A percentile compares a stretch with the other conserved stretches of the same genome.
Conservation (phyloP, 345 rosid species). For the Hibiscus tridactylites region DNA sequence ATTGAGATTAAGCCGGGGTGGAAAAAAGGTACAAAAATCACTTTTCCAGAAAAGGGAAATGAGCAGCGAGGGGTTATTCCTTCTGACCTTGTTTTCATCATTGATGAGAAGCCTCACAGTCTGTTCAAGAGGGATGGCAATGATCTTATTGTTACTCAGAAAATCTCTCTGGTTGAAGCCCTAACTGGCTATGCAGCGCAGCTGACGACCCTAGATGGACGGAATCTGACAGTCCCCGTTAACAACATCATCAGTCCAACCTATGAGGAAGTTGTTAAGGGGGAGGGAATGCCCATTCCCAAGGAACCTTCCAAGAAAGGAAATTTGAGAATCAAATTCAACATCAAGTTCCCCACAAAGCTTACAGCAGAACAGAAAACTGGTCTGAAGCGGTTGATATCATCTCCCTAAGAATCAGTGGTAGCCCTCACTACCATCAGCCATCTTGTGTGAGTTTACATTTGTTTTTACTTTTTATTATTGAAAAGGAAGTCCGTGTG, state of each 20-base stretch:
- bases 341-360: conserved; percentile 69
- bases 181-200: conserved; percentile 63
- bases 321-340: conserved; percentile 72
- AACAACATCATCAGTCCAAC: conserved; percentile 51
- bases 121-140: conserved; percentile 80
- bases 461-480: neutral
- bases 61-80: conserved; percentile 60
- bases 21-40: conserved; percentile 87
- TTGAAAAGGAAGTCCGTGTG: conserved; percentile 1
- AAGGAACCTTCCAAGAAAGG: conserved; percentile 81
- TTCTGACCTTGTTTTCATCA: conserved; percentile 63
- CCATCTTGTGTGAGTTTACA: conserved; percentile 17
- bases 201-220: conserved; percentile 64
- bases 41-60: conserved; percentile 72
- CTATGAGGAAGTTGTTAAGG: conserved; percentile 71
- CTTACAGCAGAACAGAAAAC: conserved; percentile 65
- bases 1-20: conserved; percentile 83
- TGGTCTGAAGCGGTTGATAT: conserved; percentile 53
- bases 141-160: conserved; percentile 58
- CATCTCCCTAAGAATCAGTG: conserved; percentile 20
- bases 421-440: conserved; percentile 5
- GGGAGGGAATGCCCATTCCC: conserved; percentile 94
- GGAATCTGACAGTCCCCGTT: conserved; percentile 44
- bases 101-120: conserved; percentile 83
- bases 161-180: conserved; percentile 70